These are phyloP conservation scores for Carex parvula DNA, from an alignment of 176 grass and related monocot species.

Conservation along the genomic window DNA sequence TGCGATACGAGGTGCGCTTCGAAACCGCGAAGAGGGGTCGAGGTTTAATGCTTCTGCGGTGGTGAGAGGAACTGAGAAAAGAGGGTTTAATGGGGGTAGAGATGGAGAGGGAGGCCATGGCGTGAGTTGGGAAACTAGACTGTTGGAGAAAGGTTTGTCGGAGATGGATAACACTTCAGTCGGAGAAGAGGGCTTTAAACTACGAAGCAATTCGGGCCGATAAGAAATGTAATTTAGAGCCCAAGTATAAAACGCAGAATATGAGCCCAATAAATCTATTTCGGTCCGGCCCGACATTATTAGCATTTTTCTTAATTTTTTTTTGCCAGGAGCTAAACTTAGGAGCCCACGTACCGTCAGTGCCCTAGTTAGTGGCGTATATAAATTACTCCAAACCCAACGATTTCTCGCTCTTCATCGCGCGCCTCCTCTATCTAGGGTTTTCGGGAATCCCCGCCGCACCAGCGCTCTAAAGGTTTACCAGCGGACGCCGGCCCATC, in stretches of 20 bases:
- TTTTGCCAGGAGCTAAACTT: background rate
- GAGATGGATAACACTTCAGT: slow-evolving; percentile 17
- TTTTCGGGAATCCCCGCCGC: slow-evolving; percentile 1
- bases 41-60: slow-evolving; percentile 34
- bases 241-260: background rate
- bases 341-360: background rate
- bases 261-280: background rate
- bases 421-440: slow-evolving; percentile 25
- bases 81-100: slow-evolving; percentile 34
- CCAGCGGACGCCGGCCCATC: background rate
- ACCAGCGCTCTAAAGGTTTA: background rate
- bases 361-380: background rate
- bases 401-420: background rate
- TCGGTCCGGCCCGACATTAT: background rate
- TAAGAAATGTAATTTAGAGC: background rate
- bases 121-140: slow-evolving; percentile 13
- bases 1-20: background rate
- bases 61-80: slow-evolving; percentile 22
- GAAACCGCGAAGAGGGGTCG: background rate
- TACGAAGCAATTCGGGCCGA: background rate
- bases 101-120: slow-evolving; percentile 30
- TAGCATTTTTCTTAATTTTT: background rate
- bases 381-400: background rate
- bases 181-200: background rate
- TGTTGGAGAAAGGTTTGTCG: background rate